Base-by-base conservation (phyloP, 805 yeast genomes). In the Lipomyces japonicus region DNA sequence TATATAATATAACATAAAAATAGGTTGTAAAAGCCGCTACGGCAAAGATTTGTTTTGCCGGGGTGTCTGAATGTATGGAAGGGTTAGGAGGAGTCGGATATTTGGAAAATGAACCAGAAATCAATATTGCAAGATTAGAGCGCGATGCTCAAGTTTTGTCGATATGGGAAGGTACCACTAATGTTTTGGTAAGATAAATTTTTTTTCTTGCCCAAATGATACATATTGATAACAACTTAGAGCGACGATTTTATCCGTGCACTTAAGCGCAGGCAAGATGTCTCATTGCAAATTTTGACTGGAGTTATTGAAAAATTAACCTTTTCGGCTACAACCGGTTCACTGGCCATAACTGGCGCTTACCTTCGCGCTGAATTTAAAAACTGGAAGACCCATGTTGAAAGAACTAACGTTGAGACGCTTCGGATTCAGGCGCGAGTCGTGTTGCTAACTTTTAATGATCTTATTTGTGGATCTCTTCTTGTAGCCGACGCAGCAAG, bases 131-230 rank as follows among this genome's bases (percentile, higher is more conserved):
- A 2, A 45, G 66, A 2, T 42, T 64, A 2, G 52, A 50, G 26
- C 50, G 66, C 18, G 68, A 64, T 38, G 52, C 64, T 10, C 68
- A 65, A 48, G 68, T 64, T 5, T 60, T 61, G 12, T 50, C 65
- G 16, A 64, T 64, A 31, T 64, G 68, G 68, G 68, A 64, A 41
- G 68, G 54, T n/a, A 64, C 68, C 5, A 65, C 68, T 14, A 64
- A 64, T 35, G 67, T 65, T 16, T 53, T 64, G 39, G 47, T 50
- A 41, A n/a, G 51, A 12, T 14, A 14, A 6, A 14, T 6, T 14
- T 6, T 12, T 12, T 7, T 19, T 19, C 16, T 12, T 34, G 10
- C n/a, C 10, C 7, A 34, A 34, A 34, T 6, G 5, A 14, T n/a
- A 6, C 12, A 7, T 28, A 12, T 28, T 12, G 31, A 12, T 34